Percentiles rank a stretch among this genome's conserved stretches.
Conservation (phyloP, 2,329 filamentous ascomycete species). For the Neonectria neomacrospora region DNA sequence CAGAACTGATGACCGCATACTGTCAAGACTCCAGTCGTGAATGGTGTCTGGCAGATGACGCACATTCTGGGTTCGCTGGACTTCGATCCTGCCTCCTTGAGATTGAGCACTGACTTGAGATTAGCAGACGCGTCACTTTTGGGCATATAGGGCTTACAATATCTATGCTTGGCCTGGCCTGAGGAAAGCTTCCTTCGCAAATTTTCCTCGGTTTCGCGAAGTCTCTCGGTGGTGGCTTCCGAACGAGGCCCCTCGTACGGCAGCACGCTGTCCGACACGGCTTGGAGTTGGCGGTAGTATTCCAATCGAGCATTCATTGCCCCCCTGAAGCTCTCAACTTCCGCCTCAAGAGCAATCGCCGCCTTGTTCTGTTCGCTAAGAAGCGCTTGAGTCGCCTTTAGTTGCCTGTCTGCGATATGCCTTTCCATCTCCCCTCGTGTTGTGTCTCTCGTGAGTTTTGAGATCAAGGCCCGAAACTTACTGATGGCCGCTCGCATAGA, state of each 20-base stretch:
- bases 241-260: constrained; percentile 74
- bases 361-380: constrained; percentile 64
- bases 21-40: constrained; percentile 83
- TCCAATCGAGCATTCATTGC: constrained; percentile 88
- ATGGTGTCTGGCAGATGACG: constrained; percentile 83
- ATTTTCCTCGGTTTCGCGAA: constrained; percentile 50
- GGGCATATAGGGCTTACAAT: constrained; percentile 58
- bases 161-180: constrained; percentile 79
- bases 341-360: constrained; percentile 66
- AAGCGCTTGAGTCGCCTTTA: constrained; percentile 68
- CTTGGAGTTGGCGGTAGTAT: constrained; percentile 90
- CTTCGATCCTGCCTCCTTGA: constrained; percentile 68
- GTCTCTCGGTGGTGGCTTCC: constrained; percentile 56
- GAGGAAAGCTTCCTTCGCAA: constrained; percentile 69
- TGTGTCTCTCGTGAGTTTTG: constrained; percentile 55
- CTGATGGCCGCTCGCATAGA: constrained; percentile 78
- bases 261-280: constrained; percentile 87
- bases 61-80: constrained; percentile 76
- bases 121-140: constrained; percentile 16
- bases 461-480: constrained; percentile 75
- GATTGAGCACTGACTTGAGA: constrained; percentile 58
- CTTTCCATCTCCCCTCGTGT: constrained; percentile 74
- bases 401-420: constrained; percentile 70
- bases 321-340: constrained; percentile 78
- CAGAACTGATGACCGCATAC: constrained; percentile 94